Evolutionary conservation across 1,284 basidiomycete species (phyloP), one percentile per base, ranked within the genome.

Genomic region (Ganoderma lingzhi): DNA sequence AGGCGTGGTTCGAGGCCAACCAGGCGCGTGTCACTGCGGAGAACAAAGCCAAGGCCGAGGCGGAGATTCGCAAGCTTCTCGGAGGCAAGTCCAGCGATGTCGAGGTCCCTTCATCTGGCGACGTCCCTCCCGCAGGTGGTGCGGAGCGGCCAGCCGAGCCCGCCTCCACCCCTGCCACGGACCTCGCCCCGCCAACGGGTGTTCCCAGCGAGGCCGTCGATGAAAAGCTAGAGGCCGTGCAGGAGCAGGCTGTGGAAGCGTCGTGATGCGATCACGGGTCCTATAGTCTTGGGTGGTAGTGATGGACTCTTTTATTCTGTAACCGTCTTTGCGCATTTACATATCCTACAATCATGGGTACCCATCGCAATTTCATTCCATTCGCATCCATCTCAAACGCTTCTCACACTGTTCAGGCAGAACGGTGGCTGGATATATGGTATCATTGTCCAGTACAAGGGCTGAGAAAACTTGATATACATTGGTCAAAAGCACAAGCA

Each of bases 1-100:
- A 96, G 83, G 88, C 93, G 56, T 99, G 97, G 96, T 99, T 92
- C 80, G 90, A 94, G 79, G 90, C 88, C 15, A 93, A 94, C 80
- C 93, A 93, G 79, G 84, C 84, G 44, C 88, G 86, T 32, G 87
- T 86, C 69, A 93, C 91, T 0, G 84, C 86, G 8, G 92, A 93
- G 77, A 93, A 93, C 74, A 83, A 95, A 66, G 88, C 90, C 42
- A 93, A 93, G 80, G 94, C 91, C 14, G 90, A 96, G 81, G 87
- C 87, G n/a, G 90, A 94, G 76, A 93, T 96, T 77, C 84, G 88
- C 77, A 88, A 89, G 67, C 87, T 96, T 62, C 84, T 81, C 53
- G 71, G 66, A 35, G 79, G 80, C 30, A 74, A 76, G 75, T 85
- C 88, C 73, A 76, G 83, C 59, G 86, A 89, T 72, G 79, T 80